Conservation (phyloP, 306 rosid species). For the Amphicarpaea edgeworthii region DNA sequence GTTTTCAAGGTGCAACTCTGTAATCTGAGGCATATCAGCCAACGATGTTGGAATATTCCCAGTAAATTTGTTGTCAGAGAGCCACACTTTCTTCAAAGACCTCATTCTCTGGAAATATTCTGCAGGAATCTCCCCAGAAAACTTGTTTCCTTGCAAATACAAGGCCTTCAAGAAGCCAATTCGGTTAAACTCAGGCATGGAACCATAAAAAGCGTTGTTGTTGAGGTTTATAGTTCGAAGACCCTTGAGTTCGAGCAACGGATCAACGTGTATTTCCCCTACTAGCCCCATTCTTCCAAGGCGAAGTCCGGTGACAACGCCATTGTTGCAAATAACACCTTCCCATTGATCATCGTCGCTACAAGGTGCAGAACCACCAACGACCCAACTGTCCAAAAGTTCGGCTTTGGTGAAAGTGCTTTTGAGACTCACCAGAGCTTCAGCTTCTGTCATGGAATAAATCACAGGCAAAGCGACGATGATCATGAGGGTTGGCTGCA, state of each 20-base stretch:
- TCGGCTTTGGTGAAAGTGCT: conserved; percentile 51
- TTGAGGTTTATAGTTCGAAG: conserved; percentile 62
- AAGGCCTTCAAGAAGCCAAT: conserved; percentile 63
- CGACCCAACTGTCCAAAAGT: conserved; percentile 59
- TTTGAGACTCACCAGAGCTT: conserved; percentile 68
- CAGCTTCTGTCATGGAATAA: conserved; percentile 59
- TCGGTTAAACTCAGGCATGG: conserved; percentile 66
- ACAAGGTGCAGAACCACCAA: conserved; percentile 54
- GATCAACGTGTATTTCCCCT: conserved; percentile 55
- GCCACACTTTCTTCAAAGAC: conserved; percentile 74
- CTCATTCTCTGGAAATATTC: conserved; percentile 63
- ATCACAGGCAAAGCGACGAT: conserved; percentile 24
- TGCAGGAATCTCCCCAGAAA: conserved; percentile 69
- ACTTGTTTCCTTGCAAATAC: conserved; percentile 67
- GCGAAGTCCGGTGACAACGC: conserved; percentile 63
- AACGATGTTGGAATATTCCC: conserved; percentile 70
- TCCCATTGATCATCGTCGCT: conserved; percentile 50
- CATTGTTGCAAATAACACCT: conserved; percentile 60
- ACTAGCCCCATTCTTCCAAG: conserved; percentile 57
- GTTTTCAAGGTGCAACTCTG: conserved; percentile 67
- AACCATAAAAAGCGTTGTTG: conserved; percentile 69
- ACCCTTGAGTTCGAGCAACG: conserved; percentile 55
- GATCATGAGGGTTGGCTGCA: conserved; percentile 41
- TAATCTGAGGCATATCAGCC: conserved; percentile 48
- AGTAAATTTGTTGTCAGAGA: conserved; percentile 62